A percentile compares a stretch with the other conserved stretches of the same genome.
Conservation (phyloP, 139 green algal genomes). For the Desmodesmus armatus region DNA sequence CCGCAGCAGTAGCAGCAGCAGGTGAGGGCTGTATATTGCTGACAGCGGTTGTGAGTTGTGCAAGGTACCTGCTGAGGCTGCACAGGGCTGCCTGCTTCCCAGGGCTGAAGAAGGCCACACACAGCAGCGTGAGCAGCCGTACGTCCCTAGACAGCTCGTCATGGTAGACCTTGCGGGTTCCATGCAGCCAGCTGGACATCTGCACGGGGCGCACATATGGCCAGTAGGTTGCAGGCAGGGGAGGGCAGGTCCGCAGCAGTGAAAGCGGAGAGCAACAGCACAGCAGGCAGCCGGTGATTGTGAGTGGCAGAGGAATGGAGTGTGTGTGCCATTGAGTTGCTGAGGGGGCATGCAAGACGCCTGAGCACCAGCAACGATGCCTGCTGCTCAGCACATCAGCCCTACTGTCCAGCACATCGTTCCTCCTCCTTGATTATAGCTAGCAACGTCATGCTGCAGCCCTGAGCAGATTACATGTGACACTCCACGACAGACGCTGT, state of each 20-base stretch:
- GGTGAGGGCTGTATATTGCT: not conserved
- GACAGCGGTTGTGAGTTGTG: not conserved
- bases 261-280: not conserved
- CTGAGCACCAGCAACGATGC: too few relatives aligned
- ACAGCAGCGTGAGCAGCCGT: slow-evolving; percentile 42
- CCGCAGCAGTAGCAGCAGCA: not conserved
- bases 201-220: too few relatives aligned
- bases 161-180: slow-evolving; percentile 41
- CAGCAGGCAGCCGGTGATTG: not conserved
- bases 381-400: too few relatives aligned
- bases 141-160: slow-evolving; percentile 34
- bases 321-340: not conserved
- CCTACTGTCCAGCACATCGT: too few relatives aligned
- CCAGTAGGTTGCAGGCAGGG: too few relatives aligned
- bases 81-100: slow-evolving; percentile 39
- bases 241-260: too few relatives aligned
- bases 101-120: slow-evolving; percentile 43
- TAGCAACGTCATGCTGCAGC: too few relatives aligned
- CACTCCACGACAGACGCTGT: too few relatives aligned
- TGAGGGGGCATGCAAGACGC: too few relatives aligned
- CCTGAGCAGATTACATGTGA: too few relatives aligned
- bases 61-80: slow-evolving; percentile 36
- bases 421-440: too few relatives aligned
- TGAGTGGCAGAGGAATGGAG: too few relatives aligned
- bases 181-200: not conserved